Evolutionary conservation across 2,329 filamentous ascomycete genomes (phyloP).

Genomic region (Fusarium temperatum): DNA sequence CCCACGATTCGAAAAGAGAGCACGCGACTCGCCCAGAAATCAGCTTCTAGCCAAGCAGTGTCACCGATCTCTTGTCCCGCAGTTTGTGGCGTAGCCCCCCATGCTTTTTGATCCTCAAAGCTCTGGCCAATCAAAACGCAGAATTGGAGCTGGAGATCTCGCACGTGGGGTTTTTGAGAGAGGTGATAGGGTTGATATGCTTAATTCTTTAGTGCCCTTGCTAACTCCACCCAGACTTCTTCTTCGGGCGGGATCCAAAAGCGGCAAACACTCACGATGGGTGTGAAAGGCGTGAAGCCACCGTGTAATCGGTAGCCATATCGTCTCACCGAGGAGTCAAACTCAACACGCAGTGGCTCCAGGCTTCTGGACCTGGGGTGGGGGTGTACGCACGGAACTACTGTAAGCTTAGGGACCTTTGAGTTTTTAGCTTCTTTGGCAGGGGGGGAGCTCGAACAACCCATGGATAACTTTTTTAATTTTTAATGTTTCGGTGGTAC

Average conservation of each 20-base stretch:
- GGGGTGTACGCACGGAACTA: slow-evolving; percentile 2
- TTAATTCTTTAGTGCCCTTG: slow-evolving; percentile 20
- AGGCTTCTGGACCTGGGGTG: slow-evolving; percentile 21
- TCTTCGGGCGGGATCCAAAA: neutral
- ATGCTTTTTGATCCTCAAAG: neutral
- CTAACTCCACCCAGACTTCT: neutral
- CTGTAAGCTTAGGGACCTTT: slow-evolving; percentile 1
- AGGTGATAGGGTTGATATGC: slow-evolving; percentile 32
- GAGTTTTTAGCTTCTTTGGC: neutral
- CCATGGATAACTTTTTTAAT: neutral
- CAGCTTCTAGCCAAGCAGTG: slow-evolving; percentile 12
- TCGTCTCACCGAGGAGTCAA: slow-evolving; percentile 33
- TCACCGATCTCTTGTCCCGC: slow-evolving; percentile 22
- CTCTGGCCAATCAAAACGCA: neutral
- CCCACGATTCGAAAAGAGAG: neutral
- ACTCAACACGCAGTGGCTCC: neutral
- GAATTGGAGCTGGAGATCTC: neutral
- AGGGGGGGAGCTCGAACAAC: neutral
- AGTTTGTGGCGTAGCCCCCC: slow-evolving; percentile 12
- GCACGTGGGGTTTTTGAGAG: slow-evolving; percentile 23
- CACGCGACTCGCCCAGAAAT: slow-evolving; percentile 25
- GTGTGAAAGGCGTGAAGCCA: neutral
- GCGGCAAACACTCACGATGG: slow-evolving; percentile 25
- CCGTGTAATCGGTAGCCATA: slow-evolving; percentile 34
- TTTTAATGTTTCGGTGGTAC: neutral